Conservation (phyloP, 306 rosid genomes). For the Pterocarpus santalinus region DNA sequence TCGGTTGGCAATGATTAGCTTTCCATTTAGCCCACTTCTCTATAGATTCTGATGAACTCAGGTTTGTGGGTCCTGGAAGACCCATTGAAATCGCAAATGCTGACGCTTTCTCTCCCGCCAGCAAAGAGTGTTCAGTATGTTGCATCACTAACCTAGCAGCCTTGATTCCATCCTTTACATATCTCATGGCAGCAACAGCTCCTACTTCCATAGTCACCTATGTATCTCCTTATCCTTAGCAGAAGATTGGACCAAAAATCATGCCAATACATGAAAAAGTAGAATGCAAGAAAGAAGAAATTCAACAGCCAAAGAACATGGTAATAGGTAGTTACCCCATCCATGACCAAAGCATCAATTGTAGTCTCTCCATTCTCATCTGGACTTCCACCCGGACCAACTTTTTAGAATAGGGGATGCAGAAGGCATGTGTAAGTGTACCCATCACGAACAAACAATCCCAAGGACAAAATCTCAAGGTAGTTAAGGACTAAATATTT, state of each 20-base stretch:
- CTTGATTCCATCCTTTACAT: constrained; percentile 85
- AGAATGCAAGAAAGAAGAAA: constrained; percentile 29
- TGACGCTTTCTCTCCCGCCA: constrained; percentile 92
- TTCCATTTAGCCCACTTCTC: constrained; percentile 86
- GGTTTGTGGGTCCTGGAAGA: constrained; percentile 89
- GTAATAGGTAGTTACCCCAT: constrained; percentile 69
- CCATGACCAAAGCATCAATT: constrained; percentile 91
- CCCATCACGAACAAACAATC: constrained; percentile 14
- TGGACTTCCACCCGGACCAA: constrained; percentile 99
- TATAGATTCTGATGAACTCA: constrained; percentile 80
- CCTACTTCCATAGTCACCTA: constrained; percentile 98
- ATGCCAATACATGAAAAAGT: constrained; percentile 28
- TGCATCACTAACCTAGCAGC: constrained; percentile 92
- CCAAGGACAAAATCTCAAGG: constrained; percentile 13
- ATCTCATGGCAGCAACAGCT: constrained; percentile 96
- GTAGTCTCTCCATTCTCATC: constrained; percentile 98
- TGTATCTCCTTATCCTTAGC: constrained; percentile 76
- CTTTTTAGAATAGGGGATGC: constrained; percentile 51
- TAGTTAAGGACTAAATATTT: background rate
- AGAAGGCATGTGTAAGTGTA: constrained; percentile 1
- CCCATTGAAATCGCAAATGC: constrained; percentile 93
- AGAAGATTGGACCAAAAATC: constrained; percentile 52
- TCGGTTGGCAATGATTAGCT: constrained; percentile 80
- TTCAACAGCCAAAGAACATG: constrained; percentile 12
- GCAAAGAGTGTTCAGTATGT: constrained; percentile 81